These are phyloP conservation scores for Zygosaccharomyces lentus DNA, from an alignment of 805 yeast species.

Conservation along the genomic window DNA sequence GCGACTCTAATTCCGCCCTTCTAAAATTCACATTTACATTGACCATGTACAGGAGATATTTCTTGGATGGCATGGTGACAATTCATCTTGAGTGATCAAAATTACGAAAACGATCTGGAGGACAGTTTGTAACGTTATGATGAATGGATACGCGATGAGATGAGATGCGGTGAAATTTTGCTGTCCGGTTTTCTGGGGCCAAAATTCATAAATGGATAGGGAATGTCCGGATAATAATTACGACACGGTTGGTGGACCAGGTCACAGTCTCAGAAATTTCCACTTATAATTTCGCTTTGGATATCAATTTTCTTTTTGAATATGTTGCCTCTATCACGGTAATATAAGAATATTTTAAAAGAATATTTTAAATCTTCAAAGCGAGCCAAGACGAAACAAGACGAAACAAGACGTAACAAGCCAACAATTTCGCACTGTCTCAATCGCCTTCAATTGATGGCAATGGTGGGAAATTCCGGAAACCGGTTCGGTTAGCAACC, in stretches of 20 bases:
- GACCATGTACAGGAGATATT: constrained; percentile 76
- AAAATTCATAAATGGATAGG: constrained; percentile 35
- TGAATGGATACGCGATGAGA: constrained; percentile 1
- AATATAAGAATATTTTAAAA: no score
- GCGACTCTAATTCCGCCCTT: constrained; percentile 74
- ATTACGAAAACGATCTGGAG: background rate
- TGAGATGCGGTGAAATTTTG: constrained; percentile 5
- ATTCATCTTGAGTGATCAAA: background rate
- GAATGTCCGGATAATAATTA: constrained; percentile 85
- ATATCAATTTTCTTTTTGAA: no score
- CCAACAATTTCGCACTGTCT: no score
- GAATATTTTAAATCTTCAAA: no score
- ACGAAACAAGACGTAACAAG: no score
- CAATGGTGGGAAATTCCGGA: no score
- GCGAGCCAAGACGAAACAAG: no score
- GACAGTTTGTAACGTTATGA: background rate
- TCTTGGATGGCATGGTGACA: constrained; percentile 20
- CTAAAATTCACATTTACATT: constrained; percentile 80
- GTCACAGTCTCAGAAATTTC: background rate
- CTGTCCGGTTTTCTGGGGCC: constrained; percentile 2
- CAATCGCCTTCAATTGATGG: no score
- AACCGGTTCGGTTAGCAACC: no score
- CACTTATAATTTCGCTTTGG: no score
- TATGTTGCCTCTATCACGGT: no score
- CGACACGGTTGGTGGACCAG: no score